Evolutionary conservation across 148 eudicot species (phyloP), one percentile per base, ranked within the genome.

Genomic region (Rhododendron simsii): DNA sequence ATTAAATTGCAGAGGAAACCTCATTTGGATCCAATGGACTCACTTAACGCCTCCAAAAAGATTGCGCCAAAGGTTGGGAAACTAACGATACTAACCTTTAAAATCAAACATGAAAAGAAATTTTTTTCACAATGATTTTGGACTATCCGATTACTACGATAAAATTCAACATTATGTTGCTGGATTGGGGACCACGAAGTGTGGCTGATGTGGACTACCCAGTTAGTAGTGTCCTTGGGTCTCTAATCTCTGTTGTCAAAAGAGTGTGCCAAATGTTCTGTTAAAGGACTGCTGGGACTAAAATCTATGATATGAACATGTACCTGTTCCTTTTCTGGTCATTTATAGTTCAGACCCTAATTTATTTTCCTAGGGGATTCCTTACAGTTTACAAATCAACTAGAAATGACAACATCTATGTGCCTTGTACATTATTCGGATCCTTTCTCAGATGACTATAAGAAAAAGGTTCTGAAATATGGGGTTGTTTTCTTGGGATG

Each of bases 1-100:
- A 8, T 44, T 87, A 80, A 5, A 88, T 86, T 57, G 82, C 85
- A 93, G 93, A 86, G 84, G 41, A 83, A 78, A 73, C 79, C 51
- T 83, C 41, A 69, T 78, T 80, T 87, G 91, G 89, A 88, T 84
- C 80, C 86, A 83, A 85, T 78, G 85, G 87, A 83, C 85, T 85
- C 90, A 1, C 77, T 67, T 37, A 61, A 33, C 44, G 67, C 80
- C 83, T 79, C 82, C 53, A 65, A 78, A 37, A 89, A 82, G 82
- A 57, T 80, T 45, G n/a, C 78, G 61, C n/a, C 53, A 26, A 80
- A 85, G 21, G 86, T 88, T 75, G 23, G 53, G 76, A 33, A 50
- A 65, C 75, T n/a, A 18, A 69, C 10, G 41, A n/a, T 21, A 7
- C 26, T 41, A 33, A 65, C 30, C 44, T 33, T 35, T 78, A 77